Evolutionary conservation across 805 yeast genomes (phyloP), one percentile per base, ranked within the genome.

Genomic region (Zygosaccharomyces gambellarensis): DNA sequence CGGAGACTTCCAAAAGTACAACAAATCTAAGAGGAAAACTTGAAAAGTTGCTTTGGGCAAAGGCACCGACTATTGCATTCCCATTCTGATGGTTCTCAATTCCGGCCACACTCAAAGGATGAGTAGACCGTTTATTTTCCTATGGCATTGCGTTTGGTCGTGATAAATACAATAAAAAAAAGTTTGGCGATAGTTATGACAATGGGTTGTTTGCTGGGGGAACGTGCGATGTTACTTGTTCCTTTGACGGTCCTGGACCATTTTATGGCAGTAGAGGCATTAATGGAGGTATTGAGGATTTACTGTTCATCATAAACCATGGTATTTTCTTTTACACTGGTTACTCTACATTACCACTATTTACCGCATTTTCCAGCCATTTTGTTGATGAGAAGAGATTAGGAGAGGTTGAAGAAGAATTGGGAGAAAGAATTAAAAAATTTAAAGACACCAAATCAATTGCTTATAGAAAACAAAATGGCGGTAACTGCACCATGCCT

Each of bases 81-180:
- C 68, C 69, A 22, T 14, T 61, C 2, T 64, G 69, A 67, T 65
- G 69, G 68, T 63, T 49, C 45, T 31, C 52, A 4, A 53, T 64
- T 61, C 68, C 66, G 12, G 66, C 68, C 9, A 63, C 62, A 31
- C 43, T 64, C 22, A 65, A 61, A 36, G 68, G 69, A 12, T 64
- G 66, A 63, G 43, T 64, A 21, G 67, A 61, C 3, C 50, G 66
- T 28, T 65, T 60, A n/a, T 57, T 38, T 42, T 47, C 62, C 3
- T 52, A 45, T 40, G 65, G 61, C 9, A 52, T 57, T 14, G 67
- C 55, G 11, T 62, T 60, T 30, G 63, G 63, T 14, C 45, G 47
- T 34, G 63, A 59, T 36, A 51, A 31, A 23, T 50, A 54, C 38
- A 50, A 39, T 31, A 51, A 46, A 8, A 36, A 36, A 22, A 46